Base-by-base conservation (phyloP, 805 yeast genomes). In the Candida glaebosa region DNA sequence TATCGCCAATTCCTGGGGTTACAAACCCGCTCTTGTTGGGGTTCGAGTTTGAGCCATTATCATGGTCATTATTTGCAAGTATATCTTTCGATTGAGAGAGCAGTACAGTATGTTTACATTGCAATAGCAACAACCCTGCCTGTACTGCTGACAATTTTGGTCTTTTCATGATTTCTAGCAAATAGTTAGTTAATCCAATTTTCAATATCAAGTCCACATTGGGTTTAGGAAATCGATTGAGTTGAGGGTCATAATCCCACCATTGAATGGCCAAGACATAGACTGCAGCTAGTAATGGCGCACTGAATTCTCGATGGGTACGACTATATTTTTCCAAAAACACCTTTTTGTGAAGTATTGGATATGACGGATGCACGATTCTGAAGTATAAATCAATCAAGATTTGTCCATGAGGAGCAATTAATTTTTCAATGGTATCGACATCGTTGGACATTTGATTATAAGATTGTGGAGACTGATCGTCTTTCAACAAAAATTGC, bases 101-200 rank as follows among this genome's bases (percentile, higher is more conserved):
- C 30, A 56, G 55, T 2, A 67, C 50, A 7, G 67, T 62, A 41
- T 67, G 72, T 51, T 67, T 79, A 62, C 80, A 81, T 54, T 88
- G 96, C 37, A 89, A 62, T 14, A 89, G 65, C 36, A 89, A 64
- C 31, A 89, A 60, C 0, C 96, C 96, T 0, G 96, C 93, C 58
- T 89, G 96, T 0, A 89, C 93, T 2, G 95, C 87, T 51, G 96
- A 86, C 45, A 91, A 65, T 61, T 91, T 88, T 3, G 99, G 96
- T 47, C 95, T 76, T 53, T 85, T 87, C 32, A 85, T 73, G 30
- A 87, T 82, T 48, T 87, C 90, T 33, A 81, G 60, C 1, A 95
- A 87, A 45, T 87, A 75, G 44, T 81, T 78, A 52, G 81, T 82
- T 42, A 91, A 64, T 1, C 81, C 79, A 17, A 70, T 65, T 44